Percentiles rank a stretch among this genome's conserved stretches.
Evolutionary conservation across 306 rosid genomes (phyloP).

Genomic region (Gynostemma pentaphyllum): DNA sequence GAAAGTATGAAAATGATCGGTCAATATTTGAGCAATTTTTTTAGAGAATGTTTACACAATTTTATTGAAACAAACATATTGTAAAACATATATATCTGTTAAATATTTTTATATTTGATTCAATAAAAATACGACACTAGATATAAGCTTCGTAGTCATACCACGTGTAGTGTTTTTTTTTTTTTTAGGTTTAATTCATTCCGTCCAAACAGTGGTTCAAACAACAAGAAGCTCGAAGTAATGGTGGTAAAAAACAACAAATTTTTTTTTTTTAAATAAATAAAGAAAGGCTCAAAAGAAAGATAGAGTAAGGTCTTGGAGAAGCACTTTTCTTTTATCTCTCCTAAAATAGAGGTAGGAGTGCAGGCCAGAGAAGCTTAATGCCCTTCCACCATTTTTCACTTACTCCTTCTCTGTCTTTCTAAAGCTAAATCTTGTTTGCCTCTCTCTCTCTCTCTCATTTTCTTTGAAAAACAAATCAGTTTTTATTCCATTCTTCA

Average conservation of each 20-base stretch:
- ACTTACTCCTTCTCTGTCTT: background rate
- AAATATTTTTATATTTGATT: too few relatives aligned
- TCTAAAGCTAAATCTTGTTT: background rate
- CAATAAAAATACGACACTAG: too few relatives aligned
- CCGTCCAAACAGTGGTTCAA: conserved; percentile 4
- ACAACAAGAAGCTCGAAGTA: background rate
- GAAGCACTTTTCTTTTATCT: conserved; percentile 2
- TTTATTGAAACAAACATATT: too few relatives aligned
- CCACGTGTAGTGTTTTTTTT: too few relatives aligned
- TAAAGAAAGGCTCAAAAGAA: conserved; percentile 33
- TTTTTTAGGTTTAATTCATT: background rate
- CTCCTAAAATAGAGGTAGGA: conserved; percentile 14
- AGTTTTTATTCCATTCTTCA: background rate
- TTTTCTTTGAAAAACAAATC: too few relatives aligned
- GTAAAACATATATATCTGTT: too few relatives aligned
- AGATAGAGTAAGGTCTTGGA: conserved; percentile 16
- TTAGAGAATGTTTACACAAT: too few relatives aligned
- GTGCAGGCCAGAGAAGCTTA: background rate
- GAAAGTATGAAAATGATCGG: too few relatives aligned
- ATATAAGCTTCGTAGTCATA: too few relatives aligned
- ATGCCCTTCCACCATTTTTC: background rate
- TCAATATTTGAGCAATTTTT: too few relatives aligned
- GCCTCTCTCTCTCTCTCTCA: conserved; percentile 3
- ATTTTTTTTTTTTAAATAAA: too few relatives aligned
- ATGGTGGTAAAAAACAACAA: conserved; percentile 6